phyloP scores from a whole-genome alignment of 352 stramenopile species.

The Phytopythium boreale region DNA sequence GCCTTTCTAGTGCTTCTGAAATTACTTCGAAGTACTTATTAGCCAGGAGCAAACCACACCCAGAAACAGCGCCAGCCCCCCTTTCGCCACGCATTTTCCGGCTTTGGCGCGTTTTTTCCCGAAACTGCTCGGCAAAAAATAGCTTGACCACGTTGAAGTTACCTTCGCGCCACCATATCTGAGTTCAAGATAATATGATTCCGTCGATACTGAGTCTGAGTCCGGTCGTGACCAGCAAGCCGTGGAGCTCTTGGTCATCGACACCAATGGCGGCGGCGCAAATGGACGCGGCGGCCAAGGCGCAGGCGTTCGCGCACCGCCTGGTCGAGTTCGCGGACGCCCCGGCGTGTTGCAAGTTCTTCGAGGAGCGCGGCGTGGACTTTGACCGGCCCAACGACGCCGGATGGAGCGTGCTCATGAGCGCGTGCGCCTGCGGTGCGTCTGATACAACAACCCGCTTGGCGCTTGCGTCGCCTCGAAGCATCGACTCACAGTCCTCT shows the following conservation, averaged over 20 bases:
- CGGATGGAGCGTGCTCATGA: slow-evolving; percentile 85
- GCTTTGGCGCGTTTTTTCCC: not conserved
- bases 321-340: slow-evolving; percentile 72
- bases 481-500: not conserved
- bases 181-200: not conserved
- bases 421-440: slow-evolving; percentile 64
- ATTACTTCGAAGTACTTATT: not conserved
- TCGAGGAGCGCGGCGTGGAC: slow-evolving; percentile 53
- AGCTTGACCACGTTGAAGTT: slow-evolving; percentile 2
- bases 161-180: slow-evolving; percentile 5
- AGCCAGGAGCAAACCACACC: too few relatives aligned
- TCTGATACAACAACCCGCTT: not conserved
- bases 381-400: slow-evolving; percentile 52
- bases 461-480: not conserved
- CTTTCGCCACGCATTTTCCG: not conserved
- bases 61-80: too few relatives aligned
- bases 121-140: slow-evolving; percentile 5
- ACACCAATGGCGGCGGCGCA: not conserved
- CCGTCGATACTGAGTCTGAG: not conserved
- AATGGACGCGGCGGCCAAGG: slow-evolving; percentile 11
- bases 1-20: not conserved
- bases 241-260: too few relatives aligned
- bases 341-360: slow-evolving; percentile 54
- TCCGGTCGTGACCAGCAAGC: slow-evolving; percentile 3
- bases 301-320: slow-evolving; percentile 72